Conservation (phyloP, 345 rosid species). For the Zanthoxylum bungeanum region DNA sequence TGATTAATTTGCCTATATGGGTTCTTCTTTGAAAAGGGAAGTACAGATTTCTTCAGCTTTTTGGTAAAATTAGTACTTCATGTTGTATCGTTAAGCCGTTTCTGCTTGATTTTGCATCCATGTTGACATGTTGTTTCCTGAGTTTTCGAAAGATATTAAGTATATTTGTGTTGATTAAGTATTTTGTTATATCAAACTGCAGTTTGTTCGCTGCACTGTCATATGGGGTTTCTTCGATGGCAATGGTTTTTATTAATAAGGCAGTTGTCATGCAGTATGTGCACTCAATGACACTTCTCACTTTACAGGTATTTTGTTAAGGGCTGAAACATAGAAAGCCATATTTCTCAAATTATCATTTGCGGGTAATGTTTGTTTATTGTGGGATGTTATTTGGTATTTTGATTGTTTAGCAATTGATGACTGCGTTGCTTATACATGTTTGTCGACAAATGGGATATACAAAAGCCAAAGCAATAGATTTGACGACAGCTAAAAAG, state of each 20-base stretch:
- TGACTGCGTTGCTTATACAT: slow-evolving; percentile 77
- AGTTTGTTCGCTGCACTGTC: slow-evolving; percentile 79
- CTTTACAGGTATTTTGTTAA: slow-evolving; percentile 58
- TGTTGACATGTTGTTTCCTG: neutral
- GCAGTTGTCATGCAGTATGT: slow-evolving; percentile 86
- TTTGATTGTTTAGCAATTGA: slow-evolving; percentile 72
- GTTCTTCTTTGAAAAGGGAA: slow-evolving; percentile 1
- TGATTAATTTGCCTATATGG: neutral
- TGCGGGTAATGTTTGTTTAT: neutral
- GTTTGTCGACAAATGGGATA: slow-evolving; percentile 65
- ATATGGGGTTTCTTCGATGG: slow-evolving; percentile 94
- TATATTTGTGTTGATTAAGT: neutral
- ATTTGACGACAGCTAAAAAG: slow-evolving; percentile 58
- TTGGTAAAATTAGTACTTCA: neutral
- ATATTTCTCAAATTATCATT: neutral
- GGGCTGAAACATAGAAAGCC: neutral
- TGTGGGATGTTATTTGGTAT: slow-evolving; percentile 1
- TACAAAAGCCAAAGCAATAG: slow-evolving; percentile 59
- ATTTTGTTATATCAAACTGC: slow-evolving; percentile 15
- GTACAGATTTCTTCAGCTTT: neutral
- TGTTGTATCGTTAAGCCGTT: neutral
- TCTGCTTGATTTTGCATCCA: neutral
- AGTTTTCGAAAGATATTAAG: neutral
- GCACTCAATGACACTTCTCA: slow-evolving; percentile 84
- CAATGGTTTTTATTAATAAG: slow-evolving; percentile 97